Evolutionary conservation across 805 yeast genomes (phyloP), one percentile per base, ranked within the genome.

Genomic region (Lipomyces oligophaga): DNA sequence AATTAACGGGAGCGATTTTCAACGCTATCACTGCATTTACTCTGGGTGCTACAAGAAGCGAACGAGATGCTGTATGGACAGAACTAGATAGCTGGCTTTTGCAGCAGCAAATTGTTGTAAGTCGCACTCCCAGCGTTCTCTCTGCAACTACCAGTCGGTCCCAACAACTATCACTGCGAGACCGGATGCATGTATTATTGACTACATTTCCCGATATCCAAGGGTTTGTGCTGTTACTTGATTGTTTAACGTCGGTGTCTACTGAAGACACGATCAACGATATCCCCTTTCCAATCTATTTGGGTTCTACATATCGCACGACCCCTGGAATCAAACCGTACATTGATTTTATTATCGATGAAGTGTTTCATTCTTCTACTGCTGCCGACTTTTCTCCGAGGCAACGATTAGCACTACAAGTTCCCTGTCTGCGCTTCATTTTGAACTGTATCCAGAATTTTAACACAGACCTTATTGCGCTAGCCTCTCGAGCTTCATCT

Each of bases 251-350:
- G 3, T 28, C 30, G 15, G 38, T 40, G 7, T 31, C 45, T 18
- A 22, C 25, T 13, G 49, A 35, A 20, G 47, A 30, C 22, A 28
- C 43, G 19, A 40, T 49, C 16, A 41, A 76, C 13, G 70, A 69
- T 28, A 59, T 80, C 11, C 71, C 78, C 10, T 83, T 72, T 58
- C 95, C 95, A 0, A 57, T 68, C 5, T 77, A 74, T 42, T 62
- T 87, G 22, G 96, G 96, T 0, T 61, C 62, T 2, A 69, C 71
- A 0, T 76, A 79, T 53, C 73, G 95, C 57, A 75, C 69, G 26
- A 73, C 71, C 15, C 34, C 40, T 2, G 95, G 96, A 1, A 65
- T 87, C 4, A 78, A 88, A 78, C 87, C 93, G 2, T 90, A 89
- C 58, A 63, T 85, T 43, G 90, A 86, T 43, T 87, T 78, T 57